phyloP scores from a whole-genome alignment of 108 stramenopile species.

The Cyclotella baltica region DNA sequence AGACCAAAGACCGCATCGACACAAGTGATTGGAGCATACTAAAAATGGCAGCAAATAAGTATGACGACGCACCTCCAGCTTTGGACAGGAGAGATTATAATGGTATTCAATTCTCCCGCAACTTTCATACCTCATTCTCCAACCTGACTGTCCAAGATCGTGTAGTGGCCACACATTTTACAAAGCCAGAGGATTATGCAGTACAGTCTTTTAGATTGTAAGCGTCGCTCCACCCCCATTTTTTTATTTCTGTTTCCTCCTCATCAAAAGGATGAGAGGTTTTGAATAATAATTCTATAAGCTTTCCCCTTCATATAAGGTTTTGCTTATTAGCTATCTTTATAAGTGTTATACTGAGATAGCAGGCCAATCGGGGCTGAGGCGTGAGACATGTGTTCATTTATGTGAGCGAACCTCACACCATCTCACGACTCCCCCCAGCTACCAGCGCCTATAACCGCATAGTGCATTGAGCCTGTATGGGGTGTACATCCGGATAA shows the following conservation, averaged over 20 bases:
- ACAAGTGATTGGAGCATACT: conserved; percentile 24
- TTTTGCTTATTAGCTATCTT: too few relatives aligned
- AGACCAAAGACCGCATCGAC: too few relatives aligned
- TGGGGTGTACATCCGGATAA: not conserved
- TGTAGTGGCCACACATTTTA: not conserved
- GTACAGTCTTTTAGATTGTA: not conserved
- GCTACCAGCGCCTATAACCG: too few relatives aligned
- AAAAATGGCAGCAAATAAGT: not conserved
- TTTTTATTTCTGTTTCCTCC: too few relatives aligned
- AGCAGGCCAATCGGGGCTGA: too few relatives aligned
- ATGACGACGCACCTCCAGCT: not conserved
- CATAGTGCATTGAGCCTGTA: too few relatives aligned
- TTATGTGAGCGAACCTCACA: too few relatives aligned
- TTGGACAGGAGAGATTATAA: not conserved
- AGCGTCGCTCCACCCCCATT: not conserved
- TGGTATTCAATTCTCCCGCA: not conserved
- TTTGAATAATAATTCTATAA: too few relatives aligned
- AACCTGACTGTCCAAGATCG: not conserved
- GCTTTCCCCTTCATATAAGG: too few relatives aligned
- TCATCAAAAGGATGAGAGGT: not conserved
- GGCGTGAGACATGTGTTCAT: too few relatives aligned
- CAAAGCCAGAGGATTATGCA: not conserved
- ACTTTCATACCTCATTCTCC: not conserved
- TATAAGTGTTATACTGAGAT: too few relatives aligned
- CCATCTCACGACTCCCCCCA: too few relatives aligned